These are phyloP conservation scores for Amanita inopinata DNA, from an alignment of 768 basidiomycete species.

Conservation along the genomic window DNA sequence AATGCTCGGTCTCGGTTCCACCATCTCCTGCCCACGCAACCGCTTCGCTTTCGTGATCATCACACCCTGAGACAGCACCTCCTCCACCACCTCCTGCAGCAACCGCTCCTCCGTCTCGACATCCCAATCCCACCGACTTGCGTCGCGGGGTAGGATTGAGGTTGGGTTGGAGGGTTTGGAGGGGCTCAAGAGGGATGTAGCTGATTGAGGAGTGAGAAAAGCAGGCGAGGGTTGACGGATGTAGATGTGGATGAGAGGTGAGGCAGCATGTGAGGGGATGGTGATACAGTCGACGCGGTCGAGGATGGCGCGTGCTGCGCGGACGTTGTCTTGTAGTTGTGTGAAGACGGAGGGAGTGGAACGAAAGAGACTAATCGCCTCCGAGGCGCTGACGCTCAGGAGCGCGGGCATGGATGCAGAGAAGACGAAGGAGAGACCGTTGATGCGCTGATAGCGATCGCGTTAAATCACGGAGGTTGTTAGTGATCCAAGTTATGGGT, in stretches of 20 bases:
- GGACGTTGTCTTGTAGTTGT: conserved; percentile 73
- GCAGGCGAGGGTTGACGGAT: conserved; percentile 29
- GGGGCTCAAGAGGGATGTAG: conserved; percentile 12
- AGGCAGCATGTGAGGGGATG: conserved; percentile 78
- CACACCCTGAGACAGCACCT: conserved; percentile 71
- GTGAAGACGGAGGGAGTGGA: conserved; percentile 67
- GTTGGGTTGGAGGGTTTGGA: conserved; percentile 36
- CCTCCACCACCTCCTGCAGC: conserved; percentile 90
- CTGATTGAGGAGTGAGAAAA: conserved; percentile 17
- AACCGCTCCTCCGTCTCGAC: conserved; percentile 64
- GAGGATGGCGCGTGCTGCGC: conserved; percentile 67
- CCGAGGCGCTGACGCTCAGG: conserved; percentile 79
- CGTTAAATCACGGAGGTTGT: background rate
- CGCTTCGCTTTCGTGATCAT: conserved; percentile 80
- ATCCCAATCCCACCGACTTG: conserved; percentile 40
- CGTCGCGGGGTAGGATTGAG: conserved; percentile 36
- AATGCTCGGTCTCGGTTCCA: conserved; percentile 76
- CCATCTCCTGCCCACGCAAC: conserved; percentile 73
- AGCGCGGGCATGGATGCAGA: conserved; percentile 91
- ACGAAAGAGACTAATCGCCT: conserved; percentile 73
- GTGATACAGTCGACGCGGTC: conserved; percentile 74
- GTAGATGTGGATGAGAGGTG: conserved; percentile 82
- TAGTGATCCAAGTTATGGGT: conserved; percentile 1
- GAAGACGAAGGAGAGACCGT: conserved; percentile 91
- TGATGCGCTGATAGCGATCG: conserved; percentile 61